Evolutionary conservation across 2,329 filamentous ascomycete genomes (phyloP).

Genomic region (Cladosporium sp.): DNA sequence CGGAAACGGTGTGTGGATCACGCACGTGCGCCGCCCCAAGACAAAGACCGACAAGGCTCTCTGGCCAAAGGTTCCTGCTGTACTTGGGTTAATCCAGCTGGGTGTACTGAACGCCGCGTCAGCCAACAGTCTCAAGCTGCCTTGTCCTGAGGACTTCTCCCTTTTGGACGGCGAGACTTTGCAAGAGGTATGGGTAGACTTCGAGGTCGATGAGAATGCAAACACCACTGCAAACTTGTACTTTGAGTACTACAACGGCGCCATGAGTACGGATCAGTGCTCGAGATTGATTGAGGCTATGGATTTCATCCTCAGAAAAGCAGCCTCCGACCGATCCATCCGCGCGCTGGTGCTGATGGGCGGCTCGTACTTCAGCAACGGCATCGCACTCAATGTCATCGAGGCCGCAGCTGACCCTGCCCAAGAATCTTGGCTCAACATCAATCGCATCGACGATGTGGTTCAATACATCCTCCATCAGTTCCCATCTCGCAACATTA

Average conservation of each 20-base stretch:
- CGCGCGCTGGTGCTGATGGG: constrained; percentile 43
- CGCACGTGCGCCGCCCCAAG: constrained; percentile 43
- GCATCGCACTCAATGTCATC: constrained; percentile 48
- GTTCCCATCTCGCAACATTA: constrained; percentile 39
- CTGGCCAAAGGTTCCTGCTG: constrained; percentile 46
- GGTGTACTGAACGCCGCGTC: constrained; percentile 32
- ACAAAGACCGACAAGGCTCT: constrained; percentile 40
- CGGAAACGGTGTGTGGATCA: constrained; percentile 45
- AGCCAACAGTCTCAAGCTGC: constrained; percentile 23
- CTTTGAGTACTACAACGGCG: constrained; percentile 48
- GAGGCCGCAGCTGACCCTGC: constrained; percentile 42
- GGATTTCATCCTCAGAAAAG: constrained; percentile 37
- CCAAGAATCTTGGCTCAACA: constrained; percentile 46
- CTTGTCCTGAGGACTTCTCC: constrained; percentile 33
- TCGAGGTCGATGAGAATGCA: constrained; percentile 31
- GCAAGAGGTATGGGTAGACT: constrained; percentile 45
- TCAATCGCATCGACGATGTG: constrained; percentile 48
- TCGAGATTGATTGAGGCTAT: constrained; percentile 40
- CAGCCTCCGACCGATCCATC: constrained; percentile 34
- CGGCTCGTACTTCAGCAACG: constrained; percentile 47
- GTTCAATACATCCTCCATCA: constrained; percentile 42
- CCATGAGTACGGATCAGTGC: constrained; percentile 46
- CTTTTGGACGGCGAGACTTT: constrained; percentile 35
- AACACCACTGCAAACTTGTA: constrained; percentile 42
- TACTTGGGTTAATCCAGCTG: constrained; percentile 38